Base-by-base conservation (phyloP, 768 basidiomycete genomes). In the Boletus insuetus region DNA sequence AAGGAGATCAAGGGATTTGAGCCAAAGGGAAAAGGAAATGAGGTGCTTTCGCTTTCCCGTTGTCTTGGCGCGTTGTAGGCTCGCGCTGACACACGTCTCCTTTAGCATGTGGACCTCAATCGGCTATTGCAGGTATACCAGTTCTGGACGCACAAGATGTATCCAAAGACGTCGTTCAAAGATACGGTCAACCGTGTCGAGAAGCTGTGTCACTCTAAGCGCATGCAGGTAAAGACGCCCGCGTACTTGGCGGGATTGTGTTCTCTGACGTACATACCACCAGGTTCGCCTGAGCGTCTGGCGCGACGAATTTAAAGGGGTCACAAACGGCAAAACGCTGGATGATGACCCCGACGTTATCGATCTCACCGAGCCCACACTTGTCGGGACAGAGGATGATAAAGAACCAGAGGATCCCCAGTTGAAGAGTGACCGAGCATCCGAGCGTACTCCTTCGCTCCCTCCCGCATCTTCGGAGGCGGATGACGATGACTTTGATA, bases 81-180 rank as follows among this genome's bases (percentile, higher is more conserved):
- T 31, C 24, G 6, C 1, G n/a, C 37, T 63, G 55, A 64, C 39
- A 12, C 12, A 12, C 14, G 42, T 13, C 1, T 51, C 42, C 6
- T 12, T 22, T 49, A 98, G 95, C 78, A 77, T n/a, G 71, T 81
- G 48, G 95, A 99, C 71, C 80, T 99, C 38, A 83, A 83, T 58
- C 78, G 89, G 38, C 73, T 98, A 14, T 75, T 98, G 51, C 83
- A 86, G 58, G 75, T 89, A 35, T 98, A 98, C 68, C 93, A 94
- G 65, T 89, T 94, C 63, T 99, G 97, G 97, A 82, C 93, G 4
- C 97, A 98, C 74, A 82, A 81, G 63, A 78, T 99, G 78, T 95
- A 89, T 67, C 97, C 97, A 6, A 92, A 89, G 64, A 86, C 83
- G 5, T 85, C 87, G 39, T 97, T 98, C 69, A 78, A 79, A 43